These are phyloP conservation scores for Leccinum arenicola DNA, from an alignment of 768 basidiomycete genomes.

Conservation along the genomic window DNA sequence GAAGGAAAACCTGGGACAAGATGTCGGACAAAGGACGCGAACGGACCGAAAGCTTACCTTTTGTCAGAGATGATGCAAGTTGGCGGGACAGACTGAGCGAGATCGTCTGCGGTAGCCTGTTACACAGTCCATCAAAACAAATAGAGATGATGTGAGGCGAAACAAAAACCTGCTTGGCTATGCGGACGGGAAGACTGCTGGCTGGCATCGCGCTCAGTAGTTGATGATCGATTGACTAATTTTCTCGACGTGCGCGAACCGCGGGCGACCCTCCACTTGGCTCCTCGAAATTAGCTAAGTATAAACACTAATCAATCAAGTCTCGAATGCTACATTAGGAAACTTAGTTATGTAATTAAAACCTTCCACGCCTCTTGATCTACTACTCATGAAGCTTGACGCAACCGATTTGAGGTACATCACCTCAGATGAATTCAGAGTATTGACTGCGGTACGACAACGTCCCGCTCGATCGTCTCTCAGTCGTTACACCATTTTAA, in stretches of 20 bases:
- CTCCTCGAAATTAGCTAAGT: too few relatives aligned
- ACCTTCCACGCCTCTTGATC: constrained; percentile 5
- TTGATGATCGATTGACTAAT: too few relatives aligned
- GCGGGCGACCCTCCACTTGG: too few relatives aligned
- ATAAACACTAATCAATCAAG: too few relatives aligned
- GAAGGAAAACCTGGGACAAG: constrained; percentile 22
- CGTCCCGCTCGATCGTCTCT: background rate
- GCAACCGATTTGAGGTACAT: constrained; percentile 93
- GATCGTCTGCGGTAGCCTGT: constrained; percentile 23
- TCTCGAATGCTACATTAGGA: background rate
- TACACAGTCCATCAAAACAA: background rate
- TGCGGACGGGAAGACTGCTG: constrained; percentile 10
- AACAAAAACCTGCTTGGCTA: constrained; percentile 37
- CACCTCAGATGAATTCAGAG: constrained; percentile 88
- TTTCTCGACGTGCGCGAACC: too few relatives aligned
- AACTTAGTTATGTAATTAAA: background rate
- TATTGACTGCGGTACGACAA: constrained; percentile 79
- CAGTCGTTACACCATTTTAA: constrained; percentile 1
- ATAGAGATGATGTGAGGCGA: background rate
- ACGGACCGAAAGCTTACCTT: constrained; percentile 11
- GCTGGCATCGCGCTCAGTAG: constrained; percentile 11
- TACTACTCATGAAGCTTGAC: constrained; percentile 77
- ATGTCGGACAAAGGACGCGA: background rate
- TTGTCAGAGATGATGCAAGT: constrained; percentile 8
- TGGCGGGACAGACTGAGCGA: constrained; percentile 16